Conservation (phyloP, 371 early-diverging fungal genomes). For the Lichtheimia hyalospora region DNA sequence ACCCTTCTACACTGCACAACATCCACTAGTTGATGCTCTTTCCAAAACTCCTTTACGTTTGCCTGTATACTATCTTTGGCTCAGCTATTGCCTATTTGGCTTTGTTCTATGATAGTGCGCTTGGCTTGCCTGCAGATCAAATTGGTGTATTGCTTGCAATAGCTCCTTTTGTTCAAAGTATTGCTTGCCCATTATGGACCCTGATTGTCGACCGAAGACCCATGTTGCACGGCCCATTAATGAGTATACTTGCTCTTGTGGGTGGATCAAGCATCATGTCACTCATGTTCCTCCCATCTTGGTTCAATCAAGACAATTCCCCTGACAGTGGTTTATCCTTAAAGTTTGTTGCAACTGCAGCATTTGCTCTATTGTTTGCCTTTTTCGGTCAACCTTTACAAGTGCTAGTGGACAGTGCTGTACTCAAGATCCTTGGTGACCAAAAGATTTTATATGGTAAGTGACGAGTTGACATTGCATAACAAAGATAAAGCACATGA, state of each 20-base stretch:
- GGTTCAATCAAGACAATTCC: slow-evolving; percentile 3
- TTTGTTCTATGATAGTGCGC: slow-evolving; percentile 32
- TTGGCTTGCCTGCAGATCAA: slow-evolving; percentile 34
- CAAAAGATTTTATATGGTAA: slow-evolving; percentile 47
- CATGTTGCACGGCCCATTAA: slow-evolving; percentile 31
- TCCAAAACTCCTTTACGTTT: slow-evolving; percentile 39
- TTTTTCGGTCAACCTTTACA: slow-evolving; percentile 41
- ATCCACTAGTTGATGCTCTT: slow-evolving; percentile 13
- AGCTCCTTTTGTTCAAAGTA: slow-evolving; percentile 38
- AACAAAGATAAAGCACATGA: background rate
- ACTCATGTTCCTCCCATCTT: slow-evolving; percentile 28
- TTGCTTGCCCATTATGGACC: slow-evolving; percentile 46
- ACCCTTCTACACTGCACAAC: too few relatives aligned
- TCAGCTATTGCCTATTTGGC: slow-evolving; percentile 42
- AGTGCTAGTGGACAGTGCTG: slow-evolving; percentile 42
- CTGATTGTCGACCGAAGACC: slow-evolving; percentile 36
- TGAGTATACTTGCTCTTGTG: slow-evolving; percentile 30
- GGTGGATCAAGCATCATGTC: slow-evolving; percentile 32
- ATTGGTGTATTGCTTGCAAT: slow-evolving; percentile 43
- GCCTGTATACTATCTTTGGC: slow-evolving; percentile 33
- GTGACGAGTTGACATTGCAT: background rate
- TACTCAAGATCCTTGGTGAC: slow-evolving; percentile 41
- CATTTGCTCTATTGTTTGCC: slow-evolving; percentile 35
- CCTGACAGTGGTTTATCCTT: background rate
- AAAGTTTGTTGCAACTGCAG: slow-evolving; percentile 15